Conservation (phyloP, 2,329 filamentous ascomycete species). For the Diaporthe caulivora region DNA sequence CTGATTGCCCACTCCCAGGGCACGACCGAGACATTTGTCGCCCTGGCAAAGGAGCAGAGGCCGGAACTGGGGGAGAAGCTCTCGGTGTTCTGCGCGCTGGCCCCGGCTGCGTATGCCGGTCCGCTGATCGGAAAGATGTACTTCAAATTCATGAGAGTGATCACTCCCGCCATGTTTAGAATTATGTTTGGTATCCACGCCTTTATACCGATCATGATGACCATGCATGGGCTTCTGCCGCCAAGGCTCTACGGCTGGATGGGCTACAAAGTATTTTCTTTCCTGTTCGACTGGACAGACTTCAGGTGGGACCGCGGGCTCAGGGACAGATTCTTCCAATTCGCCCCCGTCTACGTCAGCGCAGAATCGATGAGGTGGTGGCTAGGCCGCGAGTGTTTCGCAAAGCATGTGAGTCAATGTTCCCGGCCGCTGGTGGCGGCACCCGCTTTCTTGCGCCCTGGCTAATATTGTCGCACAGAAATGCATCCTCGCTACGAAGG, state of each 20-base stretch:
- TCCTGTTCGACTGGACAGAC: constrained; percentile 91
- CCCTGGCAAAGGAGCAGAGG: constrained; percentile 88
- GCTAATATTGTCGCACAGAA: constrained; percentile 65
- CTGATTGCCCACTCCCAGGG: constrained; percentile 92
- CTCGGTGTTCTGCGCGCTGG: constrained; percentile 90
- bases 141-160: constrained; percentile 90
- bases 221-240: constrained; percentile 77
- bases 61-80: constrained; percentile 86
- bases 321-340: constrained; percentile 88
- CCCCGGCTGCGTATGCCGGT: constrained; percentile 91
- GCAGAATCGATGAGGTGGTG: constrained; percentile 96
- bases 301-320: constrained; percentile 85
- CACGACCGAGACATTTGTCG: constrained; percentile 88
- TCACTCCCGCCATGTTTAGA: constrained; percentile 81
- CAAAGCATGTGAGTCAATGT: constrained; percentile 50
- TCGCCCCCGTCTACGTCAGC: constrained; percentile 90
- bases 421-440: not conserved
- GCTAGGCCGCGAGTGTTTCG: constrained; percentile 73
- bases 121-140: constrained; percentile 88
- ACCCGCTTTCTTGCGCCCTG: not conserved
- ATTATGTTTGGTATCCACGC: constrained; percentile 91
- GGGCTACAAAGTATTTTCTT: constrained; percentile 90
- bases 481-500: constrained; percentile 85
- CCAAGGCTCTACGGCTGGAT: constrained; percentile 80
- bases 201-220: constrained; percentile 95